Percentiles rank a stretch among this genome's conserved stretches.
Conservation (phyloP, 495 filamentous ascomycete genomes). For the Trichoderma orchidacearum region DNA sequence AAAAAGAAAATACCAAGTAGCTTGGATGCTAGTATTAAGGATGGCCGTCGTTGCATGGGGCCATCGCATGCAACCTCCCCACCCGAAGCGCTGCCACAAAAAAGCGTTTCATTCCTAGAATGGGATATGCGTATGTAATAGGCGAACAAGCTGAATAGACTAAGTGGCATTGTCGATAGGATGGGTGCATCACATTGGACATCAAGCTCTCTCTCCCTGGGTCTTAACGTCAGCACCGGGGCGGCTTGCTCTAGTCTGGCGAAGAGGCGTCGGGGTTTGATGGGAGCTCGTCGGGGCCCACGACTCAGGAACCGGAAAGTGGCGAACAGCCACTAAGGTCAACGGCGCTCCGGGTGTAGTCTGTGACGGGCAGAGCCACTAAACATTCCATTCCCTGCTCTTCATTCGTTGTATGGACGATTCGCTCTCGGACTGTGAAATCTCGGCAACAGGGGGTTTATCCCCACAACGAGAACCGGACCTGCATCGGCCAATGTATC, state of each 20-base stretch:
- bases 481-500: neutral
- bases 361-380: neutral
- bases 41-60: neutral
- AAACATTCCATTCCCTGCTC: neutral
- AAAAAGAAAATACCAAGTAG: neutral
- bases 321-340: neutral
- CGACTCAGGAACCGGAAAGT: neutral
- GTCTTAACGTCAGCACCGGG: neutral
- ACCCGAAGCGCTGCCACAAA: neutral
- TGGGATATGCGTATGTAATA: neutral
- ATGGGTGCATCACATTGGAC: neutral
- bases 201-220: neutral
- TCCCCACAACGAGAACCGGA: neutral
- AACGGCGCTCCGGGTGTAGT: neutral
- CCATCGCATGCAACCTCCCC: neutral
- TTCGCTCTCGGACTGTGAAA: neutral
- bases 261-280: neutral
- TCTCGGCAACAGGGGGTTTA: neutral
- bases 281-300: neutral
- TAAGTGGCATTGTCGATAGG: neutral
- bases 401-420: neutral
- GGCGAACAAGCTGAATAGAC: neutral
- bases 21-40: neutral
- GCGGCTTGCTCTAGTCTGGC: neutral
- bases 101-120: neutral